Evolutionary conservation across 2,329 filamentous ascomycete species (phyloP), one percentile per base, ranked within the genome.

Genomic region (Ophiognomonia clavigignenti-juglandacearum): DNA sequence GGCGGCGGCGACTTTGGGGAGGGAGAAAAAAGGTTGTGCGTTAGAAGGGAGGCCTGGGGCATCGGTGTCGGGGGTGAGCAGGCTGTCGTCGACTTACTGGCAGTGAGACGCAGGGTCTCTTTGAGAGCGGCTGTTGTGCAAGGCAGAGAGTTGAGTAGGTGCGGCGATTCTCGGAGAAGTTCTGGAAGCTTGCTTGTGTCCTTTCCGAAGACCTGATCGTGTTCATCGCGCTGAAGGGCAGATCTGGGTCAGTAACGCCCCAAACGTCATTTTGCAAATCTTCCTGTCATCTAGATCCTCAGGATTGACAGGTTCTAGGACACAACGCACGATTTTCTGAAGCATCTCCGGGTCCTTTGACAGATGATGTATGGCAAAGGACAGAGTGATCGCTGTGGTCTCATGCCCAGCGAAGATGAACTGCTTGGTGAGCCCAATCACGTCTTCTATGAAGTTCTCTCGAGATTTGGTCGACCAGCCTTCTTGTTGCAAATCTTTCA

Each of bases 91-190:
- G n/a, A n/a, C 40, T 18, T 19, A 43, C 40, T 23, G n/a, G 40
- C 19, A 26, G 8, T 75, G n/a, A 80, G 54, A 3, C 77, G 68
- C 2, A 81, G 62, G 0, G 69, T 63, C 57, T 83, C 79, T 48
- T 77, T 77, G 44, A 78, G 67, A 4, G 78, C 68, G 13, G 74
- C 75, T 3, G 63, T 64, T 0, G 75, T 75, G 54, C 77, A 81
- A 0, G 65, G 62, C 3, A 82, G 63, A 4, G 69, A 62, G 52
- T 72, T 74, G 40, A 81, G 61, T 4, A 71, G 63, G 20, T 67
- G 59, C 0, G 73, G 70, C 6, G 72, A 59, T 18, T 65, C 59
- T 3, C 72, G 59, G 11, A 71, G 56, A 0, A 56, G 53, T 20
- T 65, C 65, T 0, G 63, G 58, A 4, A 63, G 58, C 3, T 60